A percentile compares a stretch with the other conserved stretches of the same genome.
phyloP scores from a whole-genome alignment of 306 rosid species.

The Castanospermum australe region DNA sequence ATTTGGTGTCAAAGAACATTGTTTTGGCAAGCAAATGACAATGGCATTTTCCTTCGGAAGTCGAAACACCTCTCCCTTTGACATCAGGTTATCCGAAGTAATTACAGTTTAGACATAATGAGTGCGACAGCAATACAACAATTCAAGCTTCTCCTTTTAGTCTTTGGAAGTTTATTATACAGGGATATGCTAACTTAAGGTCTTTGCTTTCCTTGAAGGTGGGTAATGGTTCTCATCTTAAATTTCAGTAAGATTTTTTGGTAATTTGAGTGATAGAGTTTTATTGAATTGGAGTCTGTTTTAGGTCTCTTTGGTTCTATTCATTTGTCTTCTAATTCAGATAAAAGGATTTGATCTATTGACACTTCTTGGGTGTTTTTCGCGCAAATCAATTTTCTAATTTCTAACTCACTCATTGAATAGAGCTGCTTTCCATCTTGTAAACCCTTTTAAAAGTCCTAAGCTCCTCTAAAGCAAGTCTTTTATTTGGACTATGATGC shows the following conservation, averaged over 20 bases:
- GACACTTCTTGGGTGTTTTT: background rate
- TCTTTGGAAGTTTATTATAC: background rate
- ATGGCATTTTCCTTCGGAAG: background rate
- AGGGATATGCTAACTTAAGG: background rate
- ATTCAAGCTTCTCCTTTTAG: background rate
- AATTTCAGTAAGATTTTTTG: background rate
- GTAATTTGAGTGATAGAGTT: background rate
- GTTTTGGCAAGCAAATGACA: background rate
- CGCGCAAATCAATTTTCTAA: background rate
- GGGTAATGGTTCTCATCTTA: no score
- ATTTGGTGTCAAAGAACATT: background rate
- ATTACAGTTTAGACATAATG: background rate
- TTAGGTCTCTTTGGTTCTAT: background rate
- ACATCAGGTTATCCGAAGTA: no score
- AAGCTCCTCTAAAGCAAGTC: background rate
- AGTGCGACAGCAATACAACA: background rate
- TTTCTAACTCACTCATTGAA: background rate
- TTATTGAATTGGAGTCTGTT: background rate
- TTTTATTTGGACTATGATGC: background rate
- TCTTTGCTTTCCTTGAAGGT: background rate
- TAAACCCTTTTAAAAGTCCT: background rate
- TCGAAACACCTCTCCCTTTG: background rate
- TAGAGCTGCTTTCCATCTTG: background rate
- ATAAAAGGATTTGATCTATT: background rate
- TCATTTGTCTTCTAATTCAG: background rate